Percentiles rank a stretch among this genome's conserved stretches.
Conservation (phyloP, 495 filamentous ascomycete species). For the Penicillium daleae region DNA sequence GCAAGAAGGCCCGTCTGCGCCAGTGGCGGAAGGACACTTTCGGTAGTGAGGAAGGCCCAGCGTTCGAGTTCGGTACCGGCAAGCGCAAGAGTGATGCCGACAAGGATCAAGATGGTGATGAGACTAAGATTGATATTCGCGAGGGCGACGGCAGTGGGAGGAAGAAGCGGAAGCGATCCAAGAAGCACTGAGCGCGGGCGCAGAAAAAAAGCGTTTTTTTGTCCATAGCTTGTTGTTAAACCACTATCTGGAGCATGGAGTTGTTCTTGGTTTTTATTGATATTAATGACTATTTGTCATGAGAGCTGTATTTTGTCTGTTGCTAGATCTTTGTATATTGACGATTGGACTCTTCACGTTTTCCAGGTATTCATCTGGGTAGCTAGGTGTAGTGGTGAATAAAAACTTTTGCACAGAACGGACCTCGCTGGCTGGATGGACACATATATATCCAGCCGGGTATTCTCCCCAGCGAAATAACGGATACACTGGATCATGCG, state of each 20-base stretch:
- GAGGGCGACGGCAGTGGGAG: slow-evolving; percentile 44
- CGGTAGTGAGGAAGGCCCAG: slow-evolving; percentile 69
- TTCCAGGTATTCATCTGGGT: no score
- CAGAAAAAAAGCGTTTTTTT: slow-evolving; percentile 10
- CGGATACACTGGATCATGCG: no score
- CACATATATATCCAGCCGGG: no score
- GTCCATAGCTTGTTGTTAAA: slow-evolving; percentile 19
- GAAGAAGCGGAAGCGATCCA: slow-evolving; percentile 56
- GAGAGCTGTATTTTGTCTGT: neutral
- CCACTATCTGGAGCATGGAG: slow-evolving; percentile 7
- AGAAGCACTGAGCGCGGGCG: slow-evolving; percentile 43
- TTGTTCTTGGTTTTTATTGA: neutral
- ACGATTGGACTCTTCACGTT: no score
- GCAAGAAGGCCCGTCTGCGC: slow-evolving; percentile 87
- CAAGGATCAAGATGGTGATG: slow-evolving; percentile 30
- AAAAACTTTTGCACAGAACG: no score
- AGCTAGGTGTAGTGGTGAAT: no score
- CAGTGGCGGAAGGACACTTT: slow-evolving; percentile 95
- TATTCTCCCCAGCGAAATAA: no score
- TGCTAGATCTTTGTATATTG: no score
- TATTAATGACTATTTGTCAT: neutral
- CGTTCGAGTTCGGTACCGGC: slow-evolving; percentile 34
- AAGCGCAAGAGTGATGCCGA: slow-evolving; percentile 24
- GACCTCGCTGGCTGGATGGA: no score
- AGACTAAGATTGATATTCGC: slow-evolving; percentile 48